Evolutionary conservation across 2,329 filamentous ascomycete species (phyloP).

Genomic region (Monosporascus sp.): DNA sequence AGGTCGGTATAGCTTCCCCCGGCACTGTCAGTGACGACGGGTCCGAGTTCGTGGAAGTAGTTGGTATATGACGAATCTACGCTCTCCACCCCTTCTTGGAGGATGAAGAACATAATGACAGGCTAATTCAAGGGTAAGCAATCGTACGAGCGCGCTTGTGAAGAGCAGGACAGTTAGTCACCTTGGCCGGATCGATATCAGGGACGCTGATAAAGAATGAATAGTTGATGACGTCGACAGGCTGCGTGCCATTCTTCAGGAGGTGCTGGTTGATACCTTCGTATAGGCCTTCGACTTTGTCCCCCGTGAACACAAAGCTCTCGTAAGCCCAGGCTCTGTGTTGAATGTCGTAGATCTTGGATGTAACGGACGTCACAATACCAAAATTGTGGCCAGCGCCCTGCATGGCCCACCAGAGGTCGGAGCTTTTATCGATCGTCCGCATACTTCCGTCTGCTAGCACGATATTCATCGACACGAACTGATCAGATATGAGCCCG

Average conservation of each 20-base stretch:
- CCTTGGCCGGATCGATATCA: not conserved
- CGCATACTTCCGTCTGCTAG: conserved; percentile 41
- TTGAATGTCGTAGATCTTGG: conserved; percentile 43
- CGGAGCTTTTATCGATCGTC: conserved; percentile 35
- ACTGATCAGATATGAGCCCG: conserved; percentile 49
- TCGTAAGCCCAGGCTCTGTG: conserved; percentile 37
- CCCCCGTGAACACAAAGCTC: conserved; percentile 40
- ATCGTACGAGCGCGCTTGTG: too few species aligned
- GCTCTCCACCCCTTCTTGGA: conserved; percentile 11
- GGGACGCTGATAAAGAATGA: not conserved
- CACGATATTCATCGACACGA: conserved; percentile 46
- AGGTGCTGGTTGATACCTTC: conserved; percentile 40
- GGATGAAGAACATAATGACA: conserved; percentile 11
- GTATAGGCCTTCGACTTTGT: conserved; percentile 46
- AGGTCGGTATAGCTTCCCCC: conserved; percentile 10
- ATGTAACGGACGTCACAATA: conserved; percentile 46
- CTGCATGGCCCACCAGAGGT: conserved; percentile 54
- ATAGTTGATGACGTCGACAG: conserved; percentile 5
- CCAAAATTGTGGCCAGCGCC: conserved; percentile 59
- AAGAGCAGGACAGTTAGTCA: too few species aligned
- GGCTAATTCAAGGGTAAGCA: conserved; percentile 6
- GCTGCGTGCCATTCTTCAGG: conserved; percentile 37
- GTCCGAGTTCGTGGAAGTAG: conserved; percentile 10
- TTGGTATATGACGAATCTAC: conserved; percentile 11
- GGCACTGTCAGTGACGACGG: not conserved